A percentile compares a stretch with the other conserved stretches of the same genome.
Evolutionary conservation across 192 early-diverging fungal species (phyloP).

Genomic region (Chytriomyces confervae): DNA sequence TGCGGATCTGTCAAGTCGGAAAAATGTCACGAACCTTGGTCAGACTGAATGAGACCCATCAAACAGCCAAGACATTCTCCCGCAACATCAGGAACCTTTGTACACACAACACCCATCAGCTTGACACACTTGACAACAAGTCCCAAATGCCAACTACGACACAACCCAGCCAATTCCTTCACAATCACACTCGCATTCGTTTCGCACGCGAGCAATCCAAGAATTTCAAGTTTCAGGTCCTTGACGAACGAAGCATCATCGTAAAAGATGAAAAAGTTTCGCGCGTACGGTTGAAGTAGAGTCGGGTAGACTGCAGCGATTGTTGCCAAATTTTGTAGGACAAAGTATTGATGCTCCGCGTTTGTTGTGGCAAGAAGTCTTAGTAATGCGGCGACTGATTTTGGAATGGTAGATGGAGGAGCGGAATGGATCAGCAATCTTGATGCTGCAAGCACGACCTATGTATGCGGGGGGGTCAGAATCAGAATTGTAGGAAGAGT

Average conservation of each 20-base stretch:
- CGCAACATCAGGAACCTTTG: constrained; percentile 41
- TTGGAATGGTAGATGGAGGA: constrained; percentile 15
- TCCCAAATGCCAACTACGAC: constrained; percentile 51
- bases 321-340: constrained; percentile 76
- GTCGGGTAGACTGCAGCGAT: constrained; percentile 73
- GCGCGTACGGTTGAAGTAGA: constrained; percentile 73
- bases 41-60: constrained; percentile 35
- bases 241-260: constrained; percentile 80
- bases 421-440: constrained; percentile 43
- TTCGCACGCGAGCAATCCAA: constrained; percentile 71
- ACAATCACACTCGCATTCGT: constrained; percentile 73
- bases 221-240: constrained; percentile 83
- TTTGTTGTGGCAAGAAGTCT: constrained; percentile 65
- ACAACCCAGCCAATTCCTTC: constrained; percentile 72
- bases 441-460: constrained; percentile 46
- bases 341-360: constrained; percentile 78
- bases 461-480: background rate
- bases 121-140: constrained; percentile 63
- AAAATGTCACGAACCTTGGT: constrained; percentile 30
- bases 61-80: constrained; percentile 59
- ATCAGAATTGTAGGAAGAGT: background rate
- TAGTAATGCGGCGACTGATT: constrained; percentile 64
- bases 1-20: background rate
- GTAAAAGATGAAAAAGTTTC: constrained; percentile 81
- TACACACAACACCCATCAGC: constrained; percentile 28